Conservation (phyloP, 306 rosid species). For the Ammopiptanthus mongolicus region DNA sequence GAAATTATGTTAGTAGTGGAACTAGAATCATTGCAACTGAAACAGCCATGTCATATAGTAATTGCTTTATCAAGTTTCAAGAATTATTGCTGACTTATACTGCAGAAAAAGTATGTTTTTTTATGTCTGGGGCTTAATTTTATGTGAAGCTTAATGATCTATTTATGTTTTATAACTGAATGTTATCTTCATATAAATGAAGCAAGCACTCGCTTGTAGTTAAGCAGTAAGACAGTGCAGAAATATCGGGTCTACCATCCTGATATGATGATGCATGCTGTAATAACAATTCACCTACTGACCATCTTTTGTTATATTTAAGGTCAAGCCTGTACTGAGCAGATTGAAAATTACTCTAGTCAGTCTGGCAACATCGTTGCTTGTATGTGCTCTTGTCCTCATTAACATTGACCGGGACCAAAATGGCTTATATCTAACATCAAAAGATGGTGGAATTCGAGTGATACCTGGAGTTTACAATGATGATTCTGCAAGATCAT, state of each 20-base stretch:
- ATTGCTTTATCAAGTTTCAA: background rate
- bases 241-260: background rate
- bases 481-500: conserved; percentile 84
- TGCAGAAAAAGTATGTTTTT: background rate
- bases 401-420: conserved; percentile 55
- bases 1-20: background rate
- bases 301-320: conserved; percentile 10
- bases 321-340: conserved; percentile 88
- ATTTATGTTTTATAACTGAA: background rate
- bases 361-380: conserved; percentile 49
- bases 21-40: background rate
- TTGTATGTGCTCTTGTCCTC: conserved; percentile 47
- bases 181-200: background rate
- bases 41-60: background rate
- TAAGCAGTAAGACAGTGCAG: background rate
- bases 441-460: conserved; percentile 39
- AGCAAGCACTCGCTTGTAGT: background rate
- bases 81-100: background rate
- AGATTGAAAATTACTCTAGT: conserved; percentile 76
- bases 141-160: background rate
- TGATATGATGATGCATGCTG: background rate
- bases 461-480: conserved; percentile 81
- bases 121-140: background rate
- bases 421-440: conserved; percentile 18
- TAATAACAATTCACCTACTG: background rate